phyloP scores from a whole-genome alignment of 2,329 filamentous ascomycete species.

The Zasmidium cellare region DNA sequence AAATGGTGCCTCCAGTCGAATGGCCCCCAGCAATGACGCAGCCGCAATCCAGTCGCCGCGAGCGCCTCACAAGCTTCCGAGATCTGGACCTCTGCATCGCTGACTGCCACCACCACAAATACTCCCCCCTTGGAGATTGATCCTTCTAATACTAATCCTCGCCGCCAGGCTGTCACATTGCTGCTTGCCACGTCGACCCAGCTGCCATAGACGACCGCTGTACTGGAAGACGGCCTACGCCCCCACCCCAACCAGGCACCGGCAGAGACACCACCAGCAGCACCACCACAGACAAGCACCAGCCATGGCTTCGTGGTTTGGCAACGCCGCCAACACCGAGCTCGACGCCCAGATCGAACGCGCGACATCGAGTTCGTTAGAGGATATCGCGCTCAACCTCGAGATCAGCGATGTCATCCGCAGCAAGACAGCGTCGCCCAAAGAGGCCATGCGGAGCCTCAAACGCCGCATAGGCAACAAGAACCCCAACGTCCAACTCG shows the following conservation, averaged over 20 bases:
- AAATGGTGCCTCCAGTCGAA: not conserved
- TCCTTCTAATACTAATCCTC: not conserved
- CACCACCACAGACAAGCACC: not conserved
- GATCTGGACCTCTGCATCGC: not conserved
- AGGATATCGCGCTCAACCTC: constrained; percentile 95
- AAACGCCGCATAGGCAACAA: constrained; percentile 94
- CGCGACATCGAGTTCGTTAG: constrained; percentile 93
- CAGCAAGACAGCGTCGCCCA: constrained; percentile 95
- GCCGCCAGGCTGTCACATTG: too few species aligned
- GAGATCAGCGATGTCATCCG: constrained; percentile 98
- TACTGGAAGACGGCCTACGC: not conserved
- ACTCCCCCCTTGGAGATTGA: not conserved
- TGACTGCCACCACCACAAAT: not conserved
- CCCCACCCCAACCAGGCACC: not conserved
- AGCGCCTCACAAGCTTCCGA: not conserved
- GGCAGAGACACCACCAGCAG: not conserved
- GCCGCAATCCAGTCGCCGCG: not conserved
- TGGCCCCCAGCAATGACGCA: not conserved
- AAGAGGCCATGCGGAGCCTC: constrained; percentile 95
- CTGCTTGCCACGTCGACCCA: not conserved
- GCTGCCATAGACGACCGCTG: not conserved
- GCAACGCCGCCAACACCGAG: constrained; percentile 75
- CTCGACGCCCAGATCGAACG: constrained; percentile 97
- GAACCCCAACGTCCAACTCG: constrained; percentile 95
- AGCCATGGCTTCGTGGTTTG: constrained; percentile 94